These are phyloP conservation scores for Nemania sp. DNA, from an alignment of 2,329 filamentous ascomycete species.

Conservation along the genomic window DNA sequence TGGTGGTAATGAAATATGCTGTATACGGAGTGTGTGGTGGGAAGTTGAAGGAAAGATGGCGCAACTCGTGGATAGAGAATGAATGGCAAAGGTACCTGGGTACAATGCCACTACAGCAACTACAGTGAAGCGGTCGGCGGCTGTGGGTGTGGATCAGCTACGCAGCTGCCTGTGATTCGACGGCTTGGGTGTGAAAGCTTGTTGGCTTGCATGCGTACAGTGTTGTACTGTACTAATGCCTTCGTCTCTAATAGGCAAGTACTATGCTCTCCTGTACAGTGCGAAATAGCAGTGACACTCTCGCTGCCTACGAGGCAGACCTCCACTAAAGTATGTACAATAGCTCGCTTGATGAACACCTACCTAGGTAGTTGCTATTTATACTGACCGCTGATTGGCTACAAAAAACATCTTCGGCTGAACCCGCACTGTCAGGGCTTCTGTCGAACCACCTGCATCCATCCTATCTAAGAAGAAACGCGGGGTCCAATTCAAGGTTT, in stretches of 20 bases:
- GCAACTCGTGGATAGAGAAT: conserved; percentile 33
- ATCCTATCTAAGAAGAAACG: conserved; percentile 15
- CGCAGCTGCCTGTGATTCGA: conserved; percentile 51
- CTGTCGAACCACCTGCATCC: conserved; percentile 12
- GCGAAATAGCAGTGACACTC: not conserved
- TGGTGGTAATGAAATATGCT: conserved; percentile 8
- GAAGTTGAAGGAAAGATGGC: conserved; percentile 38
- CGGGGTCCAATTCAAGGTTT: conserved; percentile 26
- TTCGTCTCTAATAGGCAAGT: not conserved
- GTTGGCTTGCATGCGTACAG: conserved; percentile 7
- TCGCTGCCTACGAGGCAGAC: not conserved
- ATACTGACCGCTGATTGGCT: conserved; percentile 8
- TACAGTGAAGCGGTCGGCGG: conserved; percentile 42
- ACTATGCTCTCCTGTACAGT: not conserved
- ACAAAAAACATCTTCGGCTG: conserved; percentile 1
- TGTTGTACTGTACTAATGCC: conserved; percentile 7
- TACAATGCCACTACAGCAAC: conserved; percentile 34
- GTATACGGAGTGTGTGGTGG: conserved; percentile 23
- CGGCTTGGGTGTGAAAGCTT: conserved; percentile 20
- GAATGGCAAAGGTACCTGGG: conserved; percentile 28
- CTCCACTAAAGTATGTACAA: no score
- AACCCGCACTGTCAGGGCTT: conserved; percentile 33
- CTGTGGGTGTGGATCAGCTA: conserved; percentile 48
- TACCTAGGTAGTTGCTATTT: not conserved
- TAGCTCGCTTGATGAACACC: not conserved